Evolutionary conservation across 73 alveolate species (phyloP), one percentile per base, ranked within the genome.

Genomic region (Durusdinium trenchii): DNA sequence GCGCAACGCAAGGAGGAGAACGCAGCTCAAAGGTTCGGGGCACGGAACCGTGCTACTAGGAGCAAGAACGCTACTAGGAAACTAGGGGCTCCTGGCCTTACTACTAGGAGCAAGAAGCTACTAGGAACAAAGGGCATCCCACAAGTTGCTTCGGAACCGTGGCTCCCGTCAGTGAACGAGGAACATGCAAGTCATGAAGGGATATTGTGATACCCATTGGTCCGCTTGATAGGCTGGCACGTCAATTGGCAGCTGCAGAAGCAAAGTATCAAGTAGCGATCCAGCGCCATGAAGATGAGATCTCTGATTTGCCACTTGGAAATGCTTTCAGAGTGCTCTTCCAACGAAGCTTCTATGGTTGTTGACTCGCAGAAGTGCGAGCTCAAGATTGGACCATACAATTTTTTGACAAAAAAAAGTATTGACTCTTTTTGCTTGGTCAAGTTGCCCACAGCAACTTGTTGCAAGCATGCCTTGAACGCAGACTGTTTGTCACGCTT

Each of bases 1-100:
- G 84, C 79, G 6, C 90, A 91, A 76, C 98, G 98, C 42, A 76
- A 78, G 78, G 98, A 91, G 90, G 90, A 91, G 79, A 91, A 91
- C 40, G 87, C 98, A 6, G 89, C 82, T 42, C 98, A 91, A 48
- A 91, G 98, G 98, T 75, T 9, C 45, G 32, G 47, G 14, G 62
- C 30, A 81, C 43, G 83, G 45, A 1, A 12, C 23, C 83, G 12
- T 45, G 0, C 14, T 45, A n/a, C n/a, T n/a, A n/a, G n/a, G n/a
- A n/a, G n/a, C n/a, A 28, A 4, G 30, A 81, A 38, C 86, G 62
- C 12, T 0, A 23, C 64, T 36, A 10, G 62, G 42, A 7, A 43
- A 62, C 38, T 26, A 7, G 12, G n/a, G 43, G 43, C 82, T 12
- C 60, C 36, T 18, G 36, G 90, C 40, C n/a, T n/a, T n/a, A n/a